Evolutionary conservation across 192 early-diverging fungal genomes (phyloP), one percentile per base, ranked within the genome.

Genomic region (Entomortierella beljakovae): DNA sequence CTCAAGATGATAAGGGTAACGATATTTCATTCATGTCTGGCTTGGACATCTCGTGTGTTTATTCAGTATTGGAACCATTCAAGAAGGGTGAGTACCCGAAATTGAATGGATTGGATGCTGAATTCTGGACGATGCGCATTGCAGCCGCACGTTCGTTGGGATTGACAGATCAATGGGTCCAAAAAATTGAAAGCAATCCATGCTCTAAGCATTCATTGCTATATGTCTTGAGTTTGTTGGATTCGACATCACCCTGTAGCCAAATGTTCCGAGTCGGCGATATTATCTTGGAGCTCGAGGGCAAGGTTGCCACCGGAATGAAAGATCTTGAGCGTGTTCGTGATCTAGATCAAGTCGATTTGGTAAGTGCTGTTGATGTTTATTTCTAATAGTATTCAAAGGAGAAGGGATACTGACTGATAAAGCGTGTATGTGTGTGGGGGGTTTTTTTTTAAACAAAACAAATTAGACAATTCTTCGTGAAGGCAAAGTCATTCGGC

Each of bases 261-360:
- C 81, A 82, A 50, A 82, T 89, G 56, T 74, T 94, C 29, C 80
- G 84, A 40, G 90, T 89, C 0, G 88, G 88, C 8, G 92, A 94
- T 64, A 82, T 92, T 43, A 84, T 94, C n/a, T 65, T 94, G 54
- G 86, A 82, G 54, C 83, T 94, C 16, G 86, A 90, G 75, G 91
- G 90, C 20, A 82, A 82, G 38, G 84, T 90, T 13, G 85, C 89
- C 32, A 90, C 84, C 20, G 71, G 88, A 8, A 85, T 93, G 72
- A 81, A 82, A 6, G 89, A 92, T 60, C 73, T 93, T 23, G 82
- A 84, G 13, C 73, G 72, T 8, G 83, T 88, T 43, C 82, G 87
- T 53, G 38, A 68, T 25, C 59, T 80, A 15, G 83, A 89, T 8
- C 62, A 54, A 23, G 83, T 90, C 5, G 74, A 81, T 13, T 84